Base-by-base conservation (phyloP, 1,284 basidiomycete species). In the Hymenochaete sp. region DNA sequence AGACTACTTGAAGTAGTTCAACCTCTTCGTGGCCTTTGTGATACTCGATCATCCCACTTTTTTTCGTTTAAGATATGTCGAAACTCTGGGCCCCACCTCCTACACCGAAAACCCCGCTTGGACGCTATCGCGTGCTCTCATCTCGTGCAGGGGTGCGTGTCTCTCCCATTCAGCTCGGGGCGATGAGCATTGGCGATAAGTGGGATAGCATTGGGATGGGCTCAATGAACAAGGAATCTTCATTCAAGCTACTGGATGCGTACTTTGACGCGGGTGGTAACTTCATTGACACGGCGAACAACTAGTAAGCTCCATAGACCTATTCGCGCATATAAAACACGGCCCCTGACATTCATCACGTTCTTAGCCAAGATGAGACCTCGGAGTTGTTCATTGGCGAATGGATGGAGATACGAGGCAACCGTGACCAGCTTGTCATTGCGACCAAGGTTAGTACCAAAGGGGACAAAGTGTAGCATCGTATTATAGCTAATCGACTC, bases 281-380 rank as follows among this genome's bases (percentile, higher is more conserved):
- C 53, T 74, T 75, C 44, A 73, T 78, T 47, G 74, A 77, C 49
- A 77, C 73, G 0, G 64, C 75, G 9, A 73, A 68, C 44, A 60
- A 55, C 48, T 73, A 75, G 72, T 67, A 51, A 31, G 67, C 56
- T 10, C 25, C 3, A 37, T 2, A 42, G 14, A 19, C 31, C 11
- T 27, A 13, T 13, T 25, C 27, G 16, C 9, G n/a, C 24, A 11
- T 14, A 29, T 25, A 19, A n/a, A 37, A 19, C 27, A 27, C 25
- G 26, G n/a, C n/a, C 37, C 16, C 24, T 42, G 24, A 43, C 26
- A 35, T 16, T 35, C 4, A 35, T 35, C 13, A 35, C 21, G 21
- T 35, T 16, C 14, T 16, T 38, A 65, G 64, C 52, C 67, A 70
- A 44, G 59, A 68, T 42, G 67, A 64, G 27, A 56, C 62, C 25